Conservation (phyloP, 23 red algal genomes). For the Cyanidium caldarium region DNA sequence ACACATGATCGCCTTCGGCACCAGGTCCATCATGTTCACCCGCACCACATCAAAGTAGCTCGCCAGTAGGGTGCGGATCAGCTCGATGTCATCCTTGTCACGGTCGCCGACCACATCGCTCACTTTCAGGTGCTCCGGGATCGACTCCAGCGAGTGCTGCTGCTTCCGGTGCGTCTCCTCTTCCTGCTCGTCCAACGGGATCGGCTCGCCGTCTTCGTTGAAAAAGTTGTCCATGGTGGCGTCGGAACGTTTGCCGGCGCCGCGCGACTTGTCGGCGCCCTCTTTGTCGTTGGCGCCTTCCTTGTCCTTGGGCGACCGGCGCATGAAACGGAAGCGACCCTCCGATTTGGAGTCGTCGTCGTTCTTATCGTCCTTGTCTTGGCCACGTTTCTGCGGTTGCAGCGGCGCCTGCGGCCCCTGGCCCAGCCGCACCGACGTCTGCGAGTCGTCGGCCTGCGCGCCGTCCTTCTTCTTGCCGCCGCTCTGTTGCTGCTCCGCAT, state of each 20-base stretch:
- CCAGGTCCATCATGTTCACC: slow-evolving; percentile 58
- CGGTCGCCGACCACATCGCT: slow-evolving; percentile 21
- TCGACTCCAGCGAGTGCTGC: neutral
- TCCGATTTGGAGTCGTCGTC: neutral
- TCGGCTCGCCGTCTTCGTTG: neutral
- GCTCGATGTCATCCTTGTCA: slow-evolving; percentile 65
- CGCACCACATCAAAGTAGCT: slow-evolving; percentile 93
- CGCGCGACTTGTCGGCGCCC: neutral
- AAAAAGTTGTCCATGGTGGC: slow-evolving; percentile 10
- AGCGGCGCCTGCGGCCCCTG: too few relatives aligned
- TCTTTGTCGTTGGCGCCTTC: neutral
- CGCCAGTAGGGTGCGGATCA: slow-evolving; percentile 60
- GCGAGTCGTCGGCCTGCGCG: neutral
- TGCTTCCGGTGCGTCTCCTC: neutral
- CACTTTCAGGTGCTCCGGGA: slow-evolving; percentile 2
- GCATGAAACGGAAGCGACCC: too few relatives aligned
- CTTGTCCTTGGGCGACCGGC: neutral
- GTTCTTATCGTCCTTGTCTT: neutral
- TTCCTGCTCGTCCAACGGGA: too few relatives aligned
- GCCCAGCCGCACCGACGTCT: too few relatives aligned
- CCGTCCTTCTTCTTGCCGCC: neutral
- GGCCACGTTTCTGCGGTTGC: neutral
- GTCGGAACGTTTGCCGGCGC: neutral
- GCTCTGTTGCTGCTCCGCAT: slow-evolving; percentile 7
- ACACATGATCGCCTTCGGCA: slow-evolving; percentile 89